Evolutionary conservation across 2,329 filamentous ascomycete species (phyloP).

Genomic region (Colletotrichum sp.): DNA sequence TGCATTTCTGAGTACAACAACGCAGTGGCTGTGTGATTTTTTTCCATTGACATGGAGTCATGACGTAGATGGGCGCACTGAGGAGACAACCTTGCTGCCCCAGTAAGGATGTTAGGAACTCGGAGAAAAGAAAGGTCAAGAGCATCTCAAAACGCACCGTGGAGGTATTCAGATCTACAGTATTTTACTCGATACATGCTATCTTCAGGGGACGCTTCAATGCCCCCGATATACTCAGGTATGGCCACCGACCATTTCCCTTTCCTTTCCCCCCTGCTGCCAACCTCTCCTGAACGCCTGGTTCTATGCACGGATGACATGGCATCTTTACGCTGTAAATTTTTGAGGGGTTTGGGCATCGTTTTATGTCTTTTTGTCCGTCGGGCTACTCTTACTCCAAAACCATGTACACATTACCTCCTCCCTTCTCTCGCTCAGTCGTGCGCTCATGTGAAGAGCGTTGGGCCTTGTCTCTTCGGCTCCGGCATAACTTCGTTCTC

Average conservation of each 20-base stretch:
- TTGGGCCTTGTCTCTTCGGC: slow-evolving; percentile 34
- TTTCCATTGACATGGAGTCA: neutral
- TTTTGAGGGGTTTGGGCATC: neutral
- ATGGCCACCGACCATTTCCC: neutral
- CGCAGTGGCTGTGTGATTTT: neutral
- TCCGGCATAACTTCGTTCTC: slow-evolving; percentile 43
- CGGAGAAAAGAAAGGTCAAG: neutral
- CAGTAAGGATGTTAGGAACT: neutral
- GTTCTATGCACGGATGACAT: slow-evolving; percentile 16
- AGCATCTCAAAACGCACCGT: neutral
- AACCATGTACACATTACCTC: neutral
- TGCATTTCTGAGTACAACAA: neutral
- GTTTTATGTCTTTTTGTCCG: neutral
- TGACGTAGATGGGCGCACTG: neutral
- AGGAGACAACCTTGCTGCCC: neutral
- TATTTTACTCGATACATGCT: neutral
- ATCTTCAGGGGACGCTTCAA: neutral
- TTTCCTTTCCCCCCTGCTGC: neutral
- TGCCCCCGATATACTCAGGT: neutral
- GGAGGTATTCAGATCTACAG: neutral
- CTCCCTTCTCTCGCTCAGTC: neutral
- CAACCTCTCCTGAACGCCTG: slow-evolving; percentile 15
- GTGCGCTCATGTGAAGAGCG: slow-evolving; percentile 43
- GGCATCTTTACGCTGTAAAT: neutral
- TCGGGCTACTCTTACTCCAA: neutral